These are phyloP conservation scores for Inosperma sp. DNA, from an alignment of 768 basidiomycete species.

Conservation along the genomic window DNA sequence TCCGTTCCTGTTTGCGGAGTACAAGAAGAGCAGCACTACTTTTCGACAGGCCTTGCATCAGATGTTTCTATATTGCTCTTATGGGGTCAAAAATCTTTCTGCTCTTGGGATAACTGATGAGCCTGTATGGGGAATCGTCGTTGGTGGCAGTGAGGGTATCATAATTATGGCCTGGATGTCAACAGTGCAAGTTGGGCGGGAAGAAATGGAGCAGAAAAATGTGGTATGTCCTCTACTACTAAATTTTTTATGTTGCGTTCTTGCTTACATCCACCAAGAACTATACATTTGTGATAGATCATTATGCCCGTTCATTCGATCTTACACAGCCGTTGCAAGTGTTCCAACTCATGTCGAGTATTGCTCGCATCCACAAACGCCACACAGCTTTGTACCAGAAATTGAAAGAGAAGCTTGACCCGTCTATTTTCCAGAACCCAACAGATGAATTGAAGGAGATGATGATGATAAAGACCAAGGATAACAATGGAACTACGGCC, in stretches of 20 bases:
- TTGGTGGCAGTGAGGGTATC: not conserved
- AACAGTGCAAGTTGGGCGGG: not conserved
- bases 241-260: not conserved
- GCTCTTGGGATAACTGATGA: conserved; percentile 7
- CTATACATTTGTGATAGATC: not conserved
- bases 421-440: not conserved
- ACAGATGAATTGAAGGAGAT: not conserved
- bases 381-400: not conserved
- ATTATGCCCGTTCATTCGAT: not conserved
- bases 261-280: not conserved
- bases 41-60: conserved; percentile 9
- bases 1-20: not conserved
- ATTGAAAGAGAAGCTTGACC: not conserved
- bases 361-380: not conserved
- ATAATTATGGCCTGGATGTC: conserved; percentile 14
- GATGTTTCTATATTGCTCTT: conserved; percentile 6
- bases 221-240: too few relatives aligned
- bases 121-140: conserved; percentile 8
- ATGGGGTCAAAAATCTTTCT: conserved; percentile 7
- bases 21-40: not conserved
- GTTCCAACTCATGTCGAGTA: not conserved
- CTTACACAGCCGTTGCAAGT: not conserved
- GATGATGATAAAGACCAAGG: too few relatives aligned
- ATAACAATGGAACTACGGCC: too few relatives aligned
- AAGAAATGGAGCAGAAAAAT: too few relatives aligned